These are phyloP conservation scores for Diaporthe sp. DNA, from an alignment of 2,329 filamentous ascomycete species.

Conservation along the genomic window DNA sequence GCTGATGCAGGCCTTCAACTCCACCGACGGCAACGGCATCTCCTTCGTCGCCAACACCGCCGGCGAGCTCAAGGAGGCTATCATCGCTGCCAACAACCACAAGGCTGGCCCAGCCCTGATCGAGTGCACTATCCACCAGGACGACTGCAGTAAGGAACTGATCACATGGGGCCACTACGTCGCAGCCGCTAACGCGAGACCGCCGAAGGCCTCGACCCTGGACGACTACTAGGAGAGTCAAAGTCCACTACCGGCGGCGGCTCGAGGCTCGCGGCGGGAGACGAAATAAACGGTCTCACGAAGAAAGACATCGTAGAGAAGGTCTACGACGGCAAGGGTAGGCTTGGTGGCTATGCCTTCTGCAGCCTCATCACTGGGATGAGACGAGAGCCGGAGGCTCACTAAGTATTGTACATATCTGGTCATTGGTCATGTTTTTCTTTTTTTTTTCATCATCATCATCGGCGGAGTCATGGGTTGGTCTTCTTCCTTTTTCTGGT, in stretches of 20 bases:
- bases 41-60: slow-evolving; percentile 43
- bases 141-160: slow-evolving; percentile 45
- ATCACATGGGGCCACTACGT: slow-evolving; percentile 47
- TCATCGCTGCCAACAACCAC: slow-evolving; percentile 40
- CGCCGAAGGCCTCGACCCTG: slow-evolving; percentile 39
- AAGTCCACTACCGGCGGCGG: slow-evolving; percentile 25
- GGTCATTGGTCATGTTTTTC: not conserved
- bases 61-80: slow-evolving; percentile 43
- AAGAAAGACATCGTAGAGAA: slow-evolving; percentile 25
- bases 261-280: slow-evolving; percentile 1
- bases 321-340: slow-evolving; percentile 38
- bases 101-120: slow-evolving; percentile 44
- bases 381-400: slow-evolving; percentile 15
- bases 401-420: slow-evolving; percentile 26
- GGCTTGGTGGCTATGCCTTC: slow-evolving; percentile 35
- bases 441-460: not conserved
- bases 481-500: slow-evolving; percentile 29
- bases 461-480: slow-evolving; percentile 32
- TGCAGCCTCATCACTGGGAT: slow-evolving; percentile 36
- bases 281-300: slow-evolving; percentile 1
- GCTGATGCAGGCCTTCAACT: slow-evolving; percentile 45
- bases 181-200: slow-evolving; percentile 45
- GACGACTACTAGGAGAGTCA: slow-evolving; percentile 34
- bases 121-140: slow-evolving; percentile 46
- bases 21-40: slow-evolving; percentile 43